Evolutionary conservation across 2,329 filamentous ascomycete genomes (phyloP), one percentile per base, ranked within the genome.

Genomic region (Verticillium tricorpus): DNA sequence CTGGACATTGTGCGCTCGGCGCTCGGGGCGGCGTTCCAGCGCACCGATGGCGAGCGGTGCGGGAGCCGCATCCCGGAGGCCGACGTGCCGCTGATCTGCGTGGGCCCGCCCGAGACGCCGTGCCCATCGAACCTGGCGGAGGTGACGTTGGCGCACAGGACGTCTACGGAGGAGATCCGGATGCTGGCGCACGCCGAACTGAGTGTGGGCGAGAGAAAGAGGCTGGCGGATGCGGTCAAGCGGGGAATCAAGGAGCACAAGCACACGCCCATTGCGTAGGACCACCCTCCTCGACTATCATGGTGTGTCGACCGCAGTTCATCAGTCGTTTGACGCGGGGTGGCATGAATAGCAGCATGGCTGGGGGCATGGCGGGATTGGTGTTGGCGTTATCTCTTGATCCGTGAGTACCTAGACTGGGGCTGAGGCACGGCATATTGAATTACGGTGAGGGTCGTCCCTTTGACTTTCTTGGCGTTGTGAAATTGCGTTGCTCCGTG

Each of bases 41-140:
- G 19, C 52, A 11, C 5, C 22, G 52, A 56, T 25, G 52, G 52
- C 25, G 11, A 56, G 19, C 31, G 12, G 19, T 56, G 52, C 14
- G 52, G 11, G 12, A 56, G 52, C 25, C 25, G 52, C 12, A 56
- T 56, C 25, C 14, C 25, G 11, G 25, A 56, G 14, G 54, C 32
- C 54, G 25, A 56, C 19, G 45, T 52, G 45, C 45, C 45, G 28
- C 12, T 31, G 3, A 6, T 79, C 64, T 79, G 77, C 74, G 74
- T 70, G 1, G 70, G 71, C 45, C 19, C 28, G 6, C 28, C 45
- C n/a, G 45, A 52, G 5, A 14, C n/a, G n/a, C 8, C 45, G 11
- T 52, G n/a, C 45, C n/a, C 45, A 1, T 7, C n/a, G n/a, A 22
- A n/a, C 9, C n/a, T 32, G 19, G 31, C 11, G 52, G 52, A 34